Evolutionary conservation across 2,329 filamentous ascomycete species (phyloP), one percentile per base, ranked within the genome.

Genomic region (Alternaria postmessia): DNA sequence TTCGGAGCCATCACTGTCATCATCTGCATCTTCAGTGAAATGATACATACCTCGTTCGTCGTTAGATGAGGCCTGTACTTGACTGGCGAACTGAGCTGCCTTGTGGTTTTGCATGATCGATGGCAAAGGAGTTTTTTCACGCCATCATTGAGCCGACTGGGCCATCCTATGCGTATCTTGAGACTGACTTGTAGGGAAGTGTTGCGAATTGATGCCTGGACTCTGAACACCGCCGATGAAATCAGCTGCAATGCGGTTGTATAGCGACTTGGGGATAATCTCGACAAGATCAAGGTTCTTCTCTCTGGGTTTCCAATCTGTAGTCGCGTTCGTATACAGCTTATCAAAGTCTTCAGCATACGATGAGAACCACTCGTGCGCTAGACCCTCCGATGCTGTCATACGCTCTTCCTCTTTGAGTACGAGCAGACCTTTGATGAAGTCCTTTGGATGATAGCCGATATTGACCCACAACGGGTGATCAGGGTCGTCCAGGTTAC

Each of bases 311-410:
- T 73, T 72, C 86, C 86, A 88, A 54, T 81, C 77, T 34, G 73
- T 70, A 57, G 83, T 81, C 0, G 83, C 80, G 39, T 80, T 78
- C 57, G 80, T 52, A 64, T 88, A 88, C 3, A 86, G 72, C 1
- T 78, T 79, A 30, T 85, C 78, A 55, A 86, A 82, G 18, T 83
- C 80, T 14, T 70, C 70, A 20, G 75, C 79, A 68, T 86, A 82
- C 8, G 73, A 66, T 1, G 81, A 81, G 65, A 89, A 86, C 87
- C 87, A 89, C 9, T 68, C 56, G 72, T 88, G 86, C 9, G 71
- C 55, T 32, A 88, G 68, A 3, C 86, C 86, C 71, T 87, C 70
- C n/a, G 80, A 79, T 3, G 81, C 86, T 9, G 82, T 84, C 75
- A 88, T 78, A 28, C 87, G 81, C 39, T 76, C 59, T 3, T 74